Evolutionary conservation across 169 alveolate species (phyloP).

Genomic region (Babesia bigemina): DNA sequence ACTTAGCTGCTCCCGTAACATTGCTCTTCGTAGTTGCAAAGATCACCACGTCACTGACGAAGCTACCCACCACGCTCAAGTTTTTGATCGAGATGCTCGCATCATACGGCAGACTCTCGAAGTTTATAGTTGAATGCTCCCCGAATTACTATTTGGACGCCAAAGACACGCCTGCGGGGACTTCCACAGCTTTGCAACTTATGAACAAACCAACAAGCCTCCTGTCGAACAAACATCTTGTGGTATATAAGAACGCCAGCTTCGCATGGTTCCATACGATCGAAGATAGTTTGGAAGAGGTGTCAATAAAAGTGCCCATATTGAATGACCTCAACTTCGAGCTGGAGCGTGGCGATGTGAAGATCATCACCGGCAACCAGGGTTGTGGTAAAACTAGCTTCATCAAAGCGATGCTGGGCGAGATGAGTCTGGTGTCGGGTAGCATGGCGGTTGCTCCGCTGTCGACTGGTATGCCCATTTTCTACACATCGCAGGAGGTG

Average conservation of each 20-base stretch:
- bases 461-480: conserved; percentile 59
- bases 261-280: conserved; percentile 35
- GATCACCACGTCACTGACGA: conserved; percentile 17
- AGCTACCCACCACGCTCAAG: conserved; percentile 39
- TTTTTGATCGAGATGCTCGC: conserved; percentile 18
- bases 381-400: conserved; percentile 67
- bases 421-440: conserved; percentile 62
- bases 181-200: background rate
- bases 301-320: background rate
- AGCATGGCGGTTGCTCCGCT: conserved; percentile 68
- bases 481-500: conserved; percentile 62
- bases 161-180: background rate
- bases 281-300: conserved; percentile 5
- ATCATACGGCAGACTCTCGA: conserved; percentile 30
- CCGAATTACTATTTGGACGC: conserved; percentile 52
- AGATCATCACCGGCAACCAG: conserved; percentile 54
- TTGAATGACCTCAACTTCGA: conserved; percentile 27
- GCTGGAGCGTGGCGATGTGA: conserved; percentile 53
- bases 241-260: conserved; percentile 31
- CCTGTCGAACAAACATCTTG: conserved; percentile 5
- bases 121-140: conserved; percentile 32
- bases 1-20: conserved; percentile 31
- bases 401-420: conserved; percentile 65
- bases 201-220: background rate
- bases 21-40: conserved; percentile 34